Conservation (phyloP, 2,329 filamentous ascomycete species). For the Knufia fluminis region DNA sequence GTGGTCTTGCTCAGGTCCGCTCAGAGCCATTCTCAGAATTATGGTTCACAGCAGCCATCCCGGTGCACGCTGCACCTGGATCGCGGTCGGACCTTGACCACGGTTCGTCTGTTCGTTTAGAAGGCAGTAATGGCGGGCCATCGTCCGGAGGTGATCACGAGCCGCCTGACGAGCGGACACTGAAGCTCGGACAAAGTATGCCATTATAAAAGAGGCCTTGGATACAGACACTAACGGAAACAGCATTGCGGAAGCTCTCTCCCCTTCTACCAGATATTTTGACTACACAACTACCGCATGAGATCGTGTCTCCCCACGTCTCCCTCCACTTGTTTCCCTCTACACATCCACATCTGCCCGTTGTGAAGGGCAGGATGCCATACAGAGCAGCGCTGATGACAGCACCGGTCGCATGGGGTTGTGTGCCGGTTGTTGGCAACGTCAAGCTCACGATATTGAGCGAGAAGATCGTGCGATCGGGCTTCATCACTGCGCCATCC, state of each 20-base stretch:
- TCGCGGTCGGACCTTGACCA: not conserved
- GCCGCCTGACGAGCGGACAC: conserved; percentile 48
- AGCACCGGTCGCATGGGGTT: conserved; percentile 89
- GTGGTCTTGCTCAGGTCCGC: conserved; percentile 30
- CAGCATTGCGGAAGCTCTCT: conserved; percentile 53
- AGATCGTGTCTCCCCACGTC: conserved; percentile 54
- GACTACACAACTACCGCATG: conserved; percentile 50
- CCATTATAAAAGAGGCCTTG: no score
- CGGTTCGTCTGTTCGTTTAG: conserved; percentile 12
- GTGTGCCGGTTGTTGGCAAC: conserved; percentile 81
- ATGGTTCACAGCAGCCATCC: conserved; percentile 25
- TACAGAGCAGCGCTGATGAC: conserved; percentile 95
- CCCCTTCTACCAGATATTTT: conserved; percentile 53
- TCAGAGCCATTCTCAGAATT: conserved; percentile 30
- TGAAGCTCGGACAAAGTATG: conserved; percentile 54
- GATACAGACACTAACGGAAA: no score
- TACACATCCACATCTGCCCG: conserved; percentile 59
- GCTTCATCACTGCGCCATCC: conserved; percentile 27
- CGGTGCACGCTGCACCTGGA: not conserved
- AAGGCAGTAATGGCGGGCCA: conserved; percentile 14
- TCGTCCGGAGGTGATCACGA: conserved; percentile 32
- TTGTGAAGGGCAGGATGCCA: conserved; percentile 79
- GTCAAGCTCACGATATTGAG: conserved; percentile 79
- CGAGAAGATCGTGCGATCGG: conserved; percentile 70
- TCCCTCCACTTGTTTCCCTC: conserved; percentile 57